Evolutionary conservation across 495 filamentous ascomycete genomes (phyloP).

Genomic region (Penicillium paradoxum): DNA sequence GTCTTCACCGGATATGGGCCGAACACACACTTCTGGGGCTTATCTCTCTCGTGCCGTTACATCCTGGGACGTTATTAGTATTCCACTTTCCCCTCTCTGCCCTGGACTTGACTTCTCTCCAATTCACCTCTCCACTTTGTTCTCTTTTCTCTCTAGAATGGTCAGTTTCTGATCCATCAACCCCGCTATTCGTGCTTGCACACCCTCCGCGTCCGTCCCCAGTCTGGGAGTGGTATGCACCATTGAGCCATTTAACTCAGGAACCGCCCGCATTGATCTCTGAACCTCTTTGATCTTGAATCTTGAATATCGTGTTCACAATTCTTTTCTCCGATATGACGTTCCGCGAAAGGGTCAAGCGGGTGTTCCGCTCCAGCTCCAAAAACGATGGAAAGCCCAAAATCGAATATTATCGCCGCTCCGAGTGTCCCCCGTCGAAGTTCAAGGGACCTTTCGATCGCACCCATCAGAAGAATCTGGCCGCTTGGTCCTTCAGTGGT

Average conservation of each 20-base stretch:
- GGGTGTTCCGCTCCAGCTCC: slow-evolving; percentile 35
- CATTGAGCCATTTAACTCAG: slow-evolving; percentile 21
- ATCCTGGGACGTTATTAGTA: not conserved
- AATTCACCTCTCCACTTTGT: not conserved
- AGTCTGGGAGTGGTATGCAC: slow-evolving; percentile 32
- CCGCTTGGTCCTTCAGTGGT: slow-evolving; percentile 46
- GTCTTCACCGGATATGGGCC: slow-evolving; percentile 10
- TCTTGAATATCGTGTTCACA: slow-evolving; percentile 1
- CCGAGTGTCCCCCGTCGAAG: slow-evolving; percentile 48
- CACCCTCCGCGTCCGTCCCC: slow-evolving; percentile 34
- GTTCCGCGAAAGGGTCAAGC: slow-evolving; percentile 42
- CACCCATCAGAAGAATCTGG: slow-evolving; percentile 44
- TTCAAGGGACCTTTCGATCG: slow-evolving; percentile 49
- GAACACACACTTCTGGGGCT: not conserved
- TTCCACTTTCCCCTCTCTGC: not conserved
- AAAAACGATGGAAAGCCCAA: slow-evolving; percentile 35
- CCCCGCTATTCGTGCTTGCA: slow-evolving; percentile 34
- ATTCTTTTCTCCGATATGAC: slow-evolving; percentile 29
- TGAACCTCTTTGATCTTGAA: not conserved
- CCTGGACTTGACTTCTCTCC: not conserved
- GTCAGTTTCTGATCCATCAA: slow-evolving; percentile 3
- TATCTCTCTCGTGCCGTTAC: slow-evolving; percentile 7
- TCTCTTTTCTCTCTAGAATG: slow-evolving; percentile 14
- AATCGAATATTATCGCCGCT: slow-evolving; percentile 47
- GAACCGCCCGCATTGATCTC: slow-evolving; percentile 11